Percentiles rank a stretch among this genome's conserved stretches.
phyloP scores from a whole-genome alignment of 164 flowering plant species.

The Berberis thunbergii region DNA sequence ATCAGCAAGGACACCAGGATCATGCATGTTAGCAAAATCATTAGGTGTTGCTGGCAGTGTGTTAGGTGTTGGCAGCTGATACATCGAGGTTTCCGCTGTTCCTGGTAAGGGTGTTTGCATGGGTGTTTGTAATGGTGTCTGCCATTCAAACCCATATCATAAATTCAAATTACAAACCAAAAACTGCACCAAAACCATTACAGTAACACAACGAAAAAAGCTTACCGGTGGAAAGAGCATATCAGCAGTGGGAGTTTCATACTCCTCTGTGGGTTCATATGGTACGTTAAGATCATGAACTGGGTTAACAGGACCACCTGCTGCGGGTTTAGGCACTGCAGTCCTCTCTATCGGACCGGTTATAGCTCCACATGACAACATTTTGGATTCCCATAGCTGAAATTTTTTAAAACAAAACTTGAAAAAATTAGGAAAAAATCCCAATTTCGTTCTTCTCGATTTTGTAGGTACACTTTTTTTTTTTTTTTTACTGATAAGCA shows the following conservation, averaged over 20 bases:
- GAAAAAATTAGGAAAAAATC: background rate
- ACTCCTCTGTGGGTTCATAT: background rate
- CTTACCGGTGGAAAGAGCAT: background rate
- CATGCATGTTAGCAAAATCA: too few species aligned
- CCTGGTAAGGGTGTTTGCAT: background rate
- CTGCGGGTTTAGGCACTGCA: background rate
- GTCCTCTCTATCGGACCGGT: background rate
- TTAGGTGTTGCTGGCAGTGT: too few species aligned
- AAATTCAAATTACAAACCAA: background rate
- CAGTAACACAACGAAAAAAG: background rate
- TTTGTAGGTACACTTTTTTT: too few species aligned
- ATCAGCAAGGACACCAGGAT: too few species aligned
- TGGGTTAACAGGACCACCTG: background rate
- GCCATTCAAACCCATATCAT: background rate
- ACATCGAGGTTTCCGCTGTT: background rate
- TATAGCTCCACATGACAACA: background rate
- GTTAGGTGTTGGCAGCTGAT: background rate
- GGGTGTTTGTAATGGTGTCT: background rate
- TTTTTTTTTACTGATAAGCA: too few species aligned
- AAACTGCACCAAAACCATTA: background rate
- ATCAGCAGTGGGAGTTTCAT: background rate
- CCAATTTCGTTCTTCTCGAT: too few species aligned
- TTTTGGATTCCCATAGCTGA: background rate
- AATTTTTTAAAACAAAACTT: too few species aligned
- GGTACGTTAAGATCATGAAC: background rate